These are phyloP conservation scores for Murraya paniculata DNA, from an alignment of 345 rosid species.

Conservation along the genomic window DNA sequence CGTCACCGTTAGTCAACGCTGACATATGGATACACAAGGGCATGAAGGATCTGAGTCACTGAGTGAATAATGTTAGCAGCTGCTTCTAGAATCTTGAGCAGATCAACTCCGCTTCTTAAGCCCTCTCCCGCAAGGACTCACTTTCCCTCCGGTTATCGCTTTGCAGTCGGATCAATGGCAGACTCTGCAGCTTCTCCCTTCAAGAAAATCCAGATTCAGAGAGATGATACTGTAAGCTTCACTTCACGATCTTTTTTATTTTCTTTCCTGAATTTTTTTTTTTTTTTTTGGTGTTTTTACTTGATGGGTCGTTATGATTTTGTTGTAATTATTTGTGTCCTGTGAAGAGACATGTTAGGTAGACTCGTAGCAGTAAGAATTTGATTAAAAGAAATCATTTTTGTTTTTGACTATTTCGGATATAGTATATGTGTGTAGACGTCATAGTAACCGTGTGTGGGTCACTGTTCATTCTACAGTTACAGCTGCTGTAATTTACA, in stretches of 20 bases:
- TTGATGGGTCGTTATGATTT: not conserved
- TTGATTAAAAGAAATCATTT: not conserved
- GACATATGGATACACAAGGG: not conserved
- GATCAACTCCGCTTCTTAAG: slow-evolving; percentile 10
- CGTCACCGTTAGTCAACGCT: too few species aligned
- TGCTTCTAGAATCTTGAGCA: slow-evolving; percentile 36
- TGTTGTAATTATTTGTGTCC: not conserved
- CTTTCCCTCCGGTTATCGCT: slow-evolving; percentile 24
- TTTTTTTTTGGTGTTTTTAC: not conserved
- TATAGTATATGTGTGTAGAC: not conserved
- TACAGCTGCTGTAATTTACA: too few species aligned
- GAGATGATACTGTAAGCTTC: slow-evolving; percentile 72
- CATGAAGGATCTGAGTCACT: too few species aligned
- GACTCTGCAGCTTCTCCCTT: slow-evolving; percentile 48
- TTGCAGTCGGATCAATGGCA: slow-evolving; percentile 69
- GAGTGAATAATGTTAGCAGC: slow-evolving; percentile 26
- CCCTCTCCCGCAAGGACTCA: slow-evolving; percentile 16
- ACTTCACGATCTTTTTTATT: not conserved
- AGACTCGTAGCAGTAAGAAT: not conserved
- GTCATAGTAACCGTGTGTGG: too few species aligned
- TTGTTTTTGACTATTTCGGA: not conserved
- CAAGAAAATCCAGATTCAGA: slow-evolving; percentile 76
- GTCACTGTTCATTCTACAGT: too few species aligned
- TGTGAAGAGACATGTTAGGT: not conserved
- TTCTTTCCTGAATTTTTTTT: too few species aligned